Evolutionary conservation across 306 rosid species (phyloP).

Genomic region (Boehmeria nivea): DNA sequence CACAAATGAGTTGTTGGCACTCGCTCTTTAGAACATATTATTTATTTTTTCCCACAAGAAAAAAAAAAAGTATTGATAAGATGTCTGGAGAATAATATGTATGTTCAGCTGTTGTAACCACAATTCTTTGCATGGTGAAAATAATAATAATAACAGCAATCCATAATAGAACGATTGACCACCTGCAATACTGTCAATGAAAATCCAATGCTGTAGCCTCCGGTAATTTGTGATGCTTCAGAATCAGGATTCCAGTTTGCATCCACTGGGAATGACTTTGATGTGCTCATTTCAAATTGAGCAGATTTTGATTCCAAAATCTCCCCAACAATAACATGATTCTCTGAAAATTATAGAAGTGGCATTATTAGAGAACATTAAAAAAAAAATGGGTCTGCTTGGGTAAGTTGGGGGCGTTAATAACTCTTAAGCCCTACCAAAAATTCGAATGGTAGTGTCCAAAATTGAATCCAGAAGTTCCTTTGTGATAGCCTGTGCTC

Average conservation of each 20-base stretch:
- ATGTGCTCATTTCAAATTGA: conserved; percentile 62
- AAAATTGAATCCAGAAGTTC: conserved; percentile 87
- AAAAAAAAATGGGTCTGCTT: conserved; percentile 1
- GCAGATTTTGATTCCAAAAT: conserved; percentile 70
- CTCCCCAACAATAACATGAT: conserved; percentile 93
- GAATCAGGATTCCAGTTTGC: conserved; percentile 72
- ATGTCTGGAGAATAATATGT: conserved; percentile 14
- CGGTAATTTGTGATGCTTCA: conserved; percentile 84
- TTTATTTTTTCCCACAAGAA: conserved; percentile 15
- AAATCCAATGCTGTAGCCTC: conserved; percentile 94
- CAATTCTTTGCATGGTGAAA: conserved; percentile 3
- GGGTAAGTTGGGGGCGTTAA: background rate
- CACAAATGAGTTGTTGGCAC: conserved; percentile 99
- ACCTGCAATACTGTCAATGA: conserved; percentile 98
- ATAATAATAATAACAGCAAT: no score
- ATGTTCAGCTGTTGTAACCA: background rate
- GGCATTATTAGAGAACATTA: conserved; percentile 20
- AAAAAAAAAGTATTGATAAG: conserved; percentile 4
- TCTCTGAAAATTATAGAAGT: conserved; percentile 46
- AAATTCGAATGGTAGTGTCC: conserved; percentile 71
- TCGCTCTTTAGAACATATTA: conserved; percentile 58
- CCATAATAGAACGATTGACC: background rate
- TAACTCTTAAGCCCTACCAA: conserved; percentile 49
- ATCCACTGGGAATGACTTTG: conserved; percentile 69
- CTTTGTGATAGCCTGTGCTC: conserved; percentile 78